phyloP scores from a whole-genome alignment of 257 asterid genomes.

The Solanum chiquidenum region DNA sequence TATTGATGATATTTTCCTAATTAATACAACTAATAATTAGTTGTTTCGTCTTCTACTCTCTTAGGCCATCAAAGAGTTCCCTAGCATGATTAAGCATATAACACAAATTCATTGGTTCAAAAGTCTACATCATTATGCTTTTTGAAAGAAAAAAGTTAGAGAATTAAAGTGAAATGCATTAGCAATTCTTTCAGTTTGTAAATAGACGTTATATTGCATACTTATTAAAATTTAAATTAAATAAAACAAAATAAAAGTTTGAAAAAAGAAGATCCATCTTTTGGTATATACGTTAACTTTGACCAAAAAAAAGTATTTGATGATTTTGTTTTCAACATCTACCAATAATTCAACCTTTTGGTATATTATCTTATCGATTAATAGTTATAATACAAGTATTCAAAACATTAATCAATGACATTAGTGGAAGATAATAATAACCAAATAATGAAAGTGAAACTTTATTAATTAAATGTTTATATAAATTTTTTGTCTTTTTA shows the following conservation, averaged over 20 bases:
- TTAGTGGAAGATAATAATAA: background rate
- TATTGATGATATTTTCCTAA: background rate
- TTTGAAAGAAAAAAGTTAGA: background rate
- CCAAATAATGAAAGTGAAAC: background rate
- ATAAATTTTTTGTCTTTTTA: background rate
- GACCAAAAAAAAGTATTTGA: background rate
- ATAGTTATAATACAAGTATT: background rate
- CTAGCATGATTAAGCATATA: background rate
- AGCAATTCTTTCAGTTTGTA: background rate
- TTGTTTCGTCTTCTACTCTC: background rate
- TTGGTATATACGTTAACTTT: background rate
- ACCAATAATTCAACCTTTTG: background rate
- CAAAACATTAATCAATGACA: background rate
- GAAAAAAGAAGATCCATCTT: background rate
- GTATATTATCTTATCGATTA: background rate
- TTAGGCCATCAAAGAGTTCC: background rate
- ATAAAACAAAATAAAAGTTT: background rate
- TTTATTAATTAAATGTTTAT: background rate
- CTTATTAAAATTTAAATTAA: background rate
- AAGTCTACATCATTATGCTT: background rate
- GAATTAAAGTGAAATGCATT: background rate
- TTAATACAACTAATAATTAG: background rate
- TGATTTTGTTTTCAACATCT: background rate
- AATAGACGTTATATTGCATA: background rate
- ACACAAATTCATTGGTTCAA: background rate